These are phyloP conservation scores for Carex cristatella DNA, from an alignment of 176 grass and related monocot species.

Conservation along the genomic window DNA sequence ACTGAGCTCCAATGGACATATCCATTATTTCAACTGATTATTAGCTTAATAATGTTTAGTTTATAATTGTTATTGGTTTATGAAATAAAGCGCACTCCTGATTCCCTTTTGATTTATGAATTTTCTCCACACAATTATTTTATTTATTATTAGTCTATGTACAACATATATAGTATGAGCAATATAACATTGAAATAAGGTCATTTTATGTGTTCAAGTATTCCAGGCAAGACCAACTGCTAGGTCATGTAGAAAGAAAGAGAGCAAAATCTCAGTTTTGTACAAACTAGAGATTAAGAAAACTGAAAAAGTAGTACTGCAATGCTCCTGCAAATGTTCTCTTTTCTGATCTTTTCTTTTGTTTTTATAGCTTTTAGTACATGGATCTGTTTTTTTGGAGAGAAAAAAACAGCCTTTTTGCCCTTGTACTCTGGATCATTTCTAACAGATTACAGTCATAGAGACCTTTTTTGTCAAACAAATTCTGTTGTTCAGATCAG, in stretches of 20 bases:
- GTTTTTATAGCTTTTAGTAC: not conserved
- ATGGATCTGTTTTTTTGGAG: not conserved
- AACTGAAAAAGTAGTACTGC: not conserved
- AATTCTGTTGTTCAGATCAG: not conserved
- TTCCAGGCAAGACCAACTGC: not conserved
- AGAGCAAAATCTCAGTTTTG: not conserved
- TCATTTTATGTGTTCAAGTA: not conserved
- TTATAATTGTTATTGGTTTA: not conserved
- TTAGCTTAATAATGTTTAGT: not conserved
- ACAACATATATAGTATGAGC: not conserved
- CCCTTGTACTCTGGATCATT: not conserved
- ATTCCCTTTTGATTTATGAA: not conserved
- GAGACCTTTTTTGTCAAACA: not conserved
- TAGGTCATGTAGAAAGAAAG: not conserved
- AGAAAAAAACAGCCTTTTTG: not conserved
- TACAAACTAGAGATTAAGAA: not conserved
- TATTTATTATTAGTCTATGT: not conserved
- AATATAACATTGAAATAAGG: not conserved
- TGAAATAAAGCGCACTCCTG: not conserved
- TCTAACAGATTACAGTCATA: not conserved
- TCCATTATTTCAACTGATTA: conserved; percentile 49
- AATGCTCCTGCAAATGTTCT: not conserved
- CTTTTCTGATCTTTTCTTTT: not conserved
- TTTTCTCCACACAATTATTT: not conserved
- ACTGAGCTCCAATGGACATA: conserved; percentile 31